Percentiles rank a stretch among this genome's conserved stretches.
Conservation (phyloP, 257 asterid species). For the Przewalskia tangutica region DNA sequence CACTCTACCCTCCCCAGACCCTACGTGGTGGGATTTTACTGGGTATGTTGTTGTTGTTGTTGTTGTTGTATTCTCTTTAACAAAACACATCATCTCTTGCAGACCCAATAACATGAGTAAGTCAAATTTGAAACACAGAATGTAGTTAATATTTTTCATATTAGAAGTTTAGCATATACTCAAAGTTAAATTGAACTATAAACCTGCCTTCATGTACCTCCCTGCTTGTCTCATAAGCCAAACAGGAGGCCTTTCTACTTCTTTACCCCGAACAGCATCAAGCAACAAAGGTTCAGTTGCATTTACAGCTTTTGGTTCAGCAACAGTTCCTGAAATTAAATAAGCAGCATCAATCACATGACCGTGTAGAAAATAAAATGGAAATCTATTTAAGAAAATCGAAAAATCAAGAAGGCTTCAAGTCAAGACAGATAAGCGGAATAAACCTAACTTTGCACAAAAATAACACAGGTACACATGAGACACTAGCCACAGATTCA, state of each 20-base stretch:
- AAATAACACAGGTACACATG: not conserved
- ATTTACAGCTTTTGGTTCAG: constrained; percentile 65
- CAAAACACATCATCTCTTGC: not conserved
- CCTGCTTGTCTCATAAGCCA: constrained; percentile 99
- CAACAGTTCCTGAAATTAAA: constrained; percentile 52
- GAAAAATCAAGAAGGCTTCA: not conserved
- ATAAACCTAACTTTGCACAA: not conserved
- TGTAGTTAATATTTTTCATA: not conserved
- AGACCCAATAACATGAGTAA: not conserved
- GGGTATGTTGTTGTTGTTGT: too few species aligned
- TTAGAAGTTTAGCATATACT: not conserved
- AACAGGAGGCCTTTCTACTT: constrained; percentile 96
- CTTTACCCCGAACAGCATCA: constrained; percentile 80
- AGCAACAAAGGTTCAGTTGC: constrained; percentile 79
- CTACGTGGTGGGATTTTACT: too few species aligned
- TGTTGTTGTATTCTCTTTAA: not conserved
- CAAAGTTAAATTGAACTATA: constrained; percentile 14
- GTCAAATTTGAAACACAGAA: not conserved
- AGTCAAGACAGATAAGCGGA: not conserved
- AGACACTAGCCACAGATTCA: not conserved
- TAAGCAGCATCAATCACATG: not conserved
- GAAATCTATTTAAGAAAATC: not conserved
- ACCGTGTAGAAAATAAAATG: not conserved
- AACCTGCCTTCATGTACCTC: constrained; percentile 99
- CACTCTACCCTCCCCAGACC: too few species aligned